Evolutionary conservation across 2,329 filamentous ascomycete genomes (phyloP), one percentile per base, ranked within the genome.

Genomic region (Penicillium expansum): DNA sequence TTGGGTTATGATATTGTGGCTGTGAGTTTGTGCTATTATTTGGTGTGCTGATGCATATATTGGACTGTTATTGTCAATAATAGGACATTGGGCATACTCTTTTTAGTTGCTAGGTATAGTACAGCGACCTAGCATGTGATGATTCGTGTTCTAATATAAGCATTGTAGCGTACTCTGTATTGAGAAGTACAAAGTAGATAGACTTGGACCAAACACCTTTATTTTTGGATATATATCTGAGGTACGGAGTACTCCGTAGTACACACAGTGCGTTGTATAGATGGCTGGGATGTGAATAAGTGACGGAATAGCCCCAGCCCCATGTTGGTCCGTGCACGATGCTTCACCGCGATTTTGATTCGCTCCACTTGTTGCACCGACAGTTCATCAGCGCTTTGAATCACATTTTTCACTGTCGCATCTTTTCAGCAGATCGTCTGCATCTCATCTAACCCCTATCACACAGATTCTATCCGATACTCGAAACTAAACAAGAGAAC

Each of bases 331-430:
- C 56, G 64, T 66, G 64, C 64, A 61, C 62, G 39, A 33, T 44
- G 37, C 60, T 55, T 65, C 65, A 67, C 65, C 65, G 65, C 64
- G 64, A 62, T 51, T 67, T 67, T 62, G 62, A 67, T 67, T 66
- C 60, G 63, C 59, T 63, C 64, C 64, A 67, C 62, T 56, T 39
- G 55, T 53, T 52, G 56, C 45, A 54, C 44, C 44, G 37, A 63
- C 59, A 59, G 50, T 52, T 62, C 63, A 63, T 54, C 57, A 42
- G 48, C 48, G 52, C 56, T 43, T 45, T 56, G 43, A 48, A 48
- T 44, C 55, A 41, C 48, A 45, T 57, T 56, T 47, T 58, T 41
- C 45, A 49, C 30, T 24, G 30, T 33, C 20, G 30, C 35, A 35
- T 49, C 39, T 45, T 48, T 24, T 2, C 48, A 37, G n/a, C 42